Base-by-base conservation (phyloP, 768 basidiomycete genomes). In the Hygrophoropsis aurantiaca region DNA sequence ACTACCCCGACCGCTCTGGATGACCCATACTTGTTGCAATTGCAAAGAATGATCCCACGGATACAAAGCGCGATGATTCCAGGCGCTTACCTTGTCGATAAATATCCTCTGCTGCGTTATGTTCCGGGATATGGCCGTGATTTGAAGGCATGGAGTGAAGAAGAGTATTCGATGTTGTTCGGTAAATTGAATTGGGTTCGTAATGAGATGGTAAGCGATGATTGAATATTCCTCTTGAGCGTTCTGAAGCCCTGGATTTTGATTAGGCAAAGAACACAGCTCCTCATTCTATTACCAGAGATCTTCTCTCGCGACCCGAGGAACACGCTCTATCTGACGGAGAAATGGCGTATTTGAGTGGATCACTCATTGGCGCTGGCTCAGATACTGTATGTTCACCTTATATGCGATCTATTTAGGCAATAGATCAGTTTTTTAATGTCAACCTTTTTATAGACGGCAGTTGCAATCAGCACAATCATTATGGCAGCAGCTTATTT, bases 101-200 rank as follows among this genome's bases (percentile, higher is more conserved):
- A 52, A n/a, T 64, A 59, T 44, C 72, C 72, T 0, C 41, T 68
- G 36, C 53, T 73, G 20, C 50, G 47, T 16, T 80, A 78, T 51
- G 55, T 87, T n/a, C 84, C 85, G 1, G 80, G 79, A n/a, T 84
- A 84, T 54, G 69, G 81, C 1, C 68, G 72, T 13, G 75, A 80
- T 44, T 68, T 87, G 5, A 72, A 71, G 48, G 65, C 70, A 2
- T 81, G 79, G 32, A 81, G 84, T 38, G 52, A 58, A 2, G 77
- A 81, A 48, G 82, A 85, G 50, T 67, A 80, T 0, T 53, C 50
- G 0, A 58, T 82, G 23, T 78, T 83, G 59, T 77, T 69, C 48
- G 59, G 65, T 0, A 77, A 79, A 27, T 61, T 82, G 9, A 55
- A 62, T 16, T 66, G 63, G 34, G 79, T 81, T 4, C 71, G 69